Percentiles rank a stretch among this genome's conserved stretches.
Evolutionary conservation across 352 stramenopile species (phyloP).

Genomic region (Blastocystis sp.): DNA sequence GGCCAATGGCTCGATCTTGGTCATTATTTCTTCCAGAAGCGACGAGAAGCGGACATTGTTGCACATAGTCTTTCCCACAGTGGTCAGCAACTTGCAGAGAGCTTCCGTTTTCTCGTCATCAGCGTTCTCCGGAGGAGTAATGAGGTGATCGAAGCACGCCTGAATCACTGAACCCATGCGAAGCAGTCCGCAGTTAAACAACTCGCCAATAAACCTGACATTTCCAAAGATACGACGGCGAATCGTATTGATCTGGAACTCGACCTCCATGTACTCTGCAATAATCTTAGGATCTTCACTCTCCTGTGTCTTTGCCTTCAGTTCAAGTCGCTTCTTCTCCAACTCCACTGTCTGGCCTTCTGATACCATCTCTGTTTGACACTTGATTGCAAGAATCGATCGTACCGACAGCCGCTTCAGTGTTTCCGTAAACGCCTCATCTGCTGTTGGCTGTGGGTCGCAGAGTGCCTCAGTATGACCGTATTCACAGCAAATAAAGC

Average conservation of each 20-base stretch:
- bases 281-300: slow-evolving; percentile 71
- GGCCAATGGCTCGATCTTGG: slow-evolving; percentile 68
- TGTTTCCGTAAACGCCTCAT: slow-evolving; percentile 24
- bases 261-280: slow-evolving; percentile 70
- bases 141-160: slow-evolving; percentile 48
- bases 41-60: slow-evolving; percentile 67
- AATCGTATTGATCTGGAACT: slow-evolving; percentile 78
- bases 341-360: slow-evolving; percentile 51
- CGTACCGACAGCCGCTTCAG: slow-evolving; percentile 67
- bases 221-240: slow-evolving; percentile 74
- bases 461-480: not conserved
- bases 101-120: slow-evolving; percentile 92
- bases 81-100: slow-evolving; percentile 83
- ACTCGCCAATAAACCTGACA: slow-evolving; percentile 48
- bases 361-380: slow-evolving; percentile 45
- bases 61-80: slow-evolving; percentile 70
- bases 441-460: not conserved
- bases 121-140: slow-evolving; percentile 63
- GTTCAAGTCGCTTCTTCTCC: slow-evolving; percentile 80
- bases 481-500: not conserved
- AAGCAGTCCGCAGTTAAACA: slow-evolving; percentile 54
- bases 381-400: slow-evolving; percentile 47
- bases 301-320: slow-evolving; percentile 67
- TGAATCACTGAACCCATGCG: slow-evolving; percentile 26
- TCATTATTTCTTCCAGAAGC: slow-evolving; percentile 71